A percentile compares a stretch with the other conserved stretches of the same genome.
phyloP scores from a whole-genome alignment of 1,284 basidiomycete species.

The Xerocomus nothofagi region DNA sequence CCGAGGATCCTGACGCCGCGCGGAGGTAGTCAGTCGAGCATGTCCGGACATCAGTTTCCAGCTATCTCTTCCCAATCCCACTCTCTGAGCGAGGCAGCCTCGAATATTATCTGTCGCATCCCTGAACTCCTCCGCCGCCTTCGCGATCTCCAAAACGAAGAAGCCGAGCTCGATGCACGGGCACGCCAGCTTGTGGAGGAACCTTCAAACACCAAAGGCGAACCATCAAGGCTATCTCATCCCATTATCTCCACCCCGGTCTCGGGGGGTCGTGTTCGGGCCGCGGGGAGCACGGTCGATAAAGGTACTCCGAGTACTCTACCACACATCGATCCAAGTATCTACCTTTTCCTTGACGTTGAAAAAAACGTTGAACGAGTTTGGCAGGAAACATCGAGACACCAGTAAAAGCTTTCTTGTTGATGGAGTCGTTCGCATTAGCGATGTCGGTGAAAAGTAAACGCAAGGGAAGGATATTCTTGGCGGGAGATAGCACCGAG shows the following conservation, averaged over 20 bases:
- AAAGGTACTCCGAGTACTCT: conserved; percentile 5
- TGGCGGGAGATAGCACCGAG: conserved; percentile 15
- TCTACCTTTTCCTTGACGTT: background rate
- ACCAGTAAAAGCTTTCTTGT: conserved; percentile 22
- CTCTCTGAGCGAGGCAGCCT: conserved; percentile 16
- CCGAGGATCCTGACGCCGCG: background rate
- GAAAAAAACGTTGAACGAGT: background rate
- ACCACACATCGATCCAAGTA: conserved; percentile 13
- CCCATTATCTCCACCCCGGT: background rate
- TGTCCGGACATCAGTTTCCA: conserved; percentile 3
- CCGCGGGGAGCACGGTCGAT: background rate
- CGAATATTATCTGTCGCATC: conserved; percentile 17
- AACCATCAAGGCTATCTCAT: background rate
- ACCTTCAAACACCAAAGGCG: background rate
- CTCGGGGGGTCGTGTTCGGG: conserved; percentile 3
- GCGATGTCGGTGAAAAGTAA: conserved; percentile 29
- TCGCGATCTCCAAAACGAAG: conserved; percentile 25
- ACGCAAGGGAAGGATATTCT: conserved; percentile 28
- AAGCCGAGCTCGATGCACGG: conserved; percentile 20
- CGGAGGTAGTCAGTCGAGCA: background rate
- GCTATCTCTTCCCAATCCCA: background rate
- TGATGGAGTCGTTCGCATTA: conserved; percentile 22
- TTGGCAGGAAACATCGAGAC: conserved; percentile 22
- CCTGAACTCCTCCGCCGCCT: conserved; percentile 23
- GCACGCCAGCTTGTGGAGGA: conserved; percentile 12